Conservation (phyloP, 441 rosid genomes). For the Eruca vesicaria region DNA sequence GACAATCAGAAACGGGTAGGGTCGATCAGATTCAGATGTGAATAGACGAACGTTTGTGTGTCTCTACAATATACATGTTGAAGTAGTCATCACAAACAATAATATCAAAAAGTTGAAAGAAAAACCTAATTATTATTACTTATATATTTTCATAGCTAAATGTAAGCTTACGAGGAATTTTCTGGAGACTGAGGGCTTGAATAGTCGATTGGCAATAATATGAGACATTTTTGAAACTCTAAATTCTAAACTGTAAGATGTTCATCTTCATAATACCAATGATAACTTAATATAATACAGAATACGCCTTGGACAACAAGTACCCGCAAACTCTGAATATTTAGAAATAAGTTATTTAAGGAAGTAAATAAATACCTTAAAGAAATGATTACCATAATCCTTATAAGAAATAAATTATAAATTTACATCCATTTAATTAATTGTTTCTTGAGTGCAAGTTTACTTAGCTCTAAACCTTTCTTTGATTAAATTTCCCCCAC, state of each 20-base stretch:
- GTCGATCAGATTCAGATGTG: neutral
- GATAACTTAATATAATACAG: neutral
- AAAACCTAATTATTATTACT: neutral
- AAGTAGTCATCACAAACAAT: no score
- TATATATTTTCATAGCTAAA: neutral
- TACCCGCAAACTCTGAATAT: neutral
- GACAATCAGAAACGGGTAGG: neutral
- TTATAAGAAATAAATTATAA: no score
- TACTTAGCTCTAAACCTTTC: no score
- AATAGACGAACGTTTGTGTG: slow-evolving; percentile 2
- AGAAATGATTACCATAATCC: no score
- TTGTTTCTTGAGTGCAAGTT: no score
- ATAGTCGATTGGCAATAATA: neutral
- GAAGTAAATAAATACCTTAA: neutral
- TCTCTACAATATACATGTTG: neutral
- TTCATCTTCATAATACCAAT: neutral
- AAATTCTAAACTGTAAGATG: neutral
- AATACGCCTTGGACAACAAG: neutral
- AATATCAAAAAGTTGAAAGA: neutral
- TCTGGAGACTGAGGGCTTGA: neutral
- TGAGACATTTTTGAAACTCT: neutral
- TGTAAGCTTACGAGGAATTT: neutral
- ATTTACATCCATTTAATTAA: neutral
- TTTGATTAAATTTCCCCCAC: no score
- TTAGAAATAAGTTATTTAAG: neutral